Conservation (phyloP, 768 basidiomycete genomes). For the Phaffia australis region DNA sequence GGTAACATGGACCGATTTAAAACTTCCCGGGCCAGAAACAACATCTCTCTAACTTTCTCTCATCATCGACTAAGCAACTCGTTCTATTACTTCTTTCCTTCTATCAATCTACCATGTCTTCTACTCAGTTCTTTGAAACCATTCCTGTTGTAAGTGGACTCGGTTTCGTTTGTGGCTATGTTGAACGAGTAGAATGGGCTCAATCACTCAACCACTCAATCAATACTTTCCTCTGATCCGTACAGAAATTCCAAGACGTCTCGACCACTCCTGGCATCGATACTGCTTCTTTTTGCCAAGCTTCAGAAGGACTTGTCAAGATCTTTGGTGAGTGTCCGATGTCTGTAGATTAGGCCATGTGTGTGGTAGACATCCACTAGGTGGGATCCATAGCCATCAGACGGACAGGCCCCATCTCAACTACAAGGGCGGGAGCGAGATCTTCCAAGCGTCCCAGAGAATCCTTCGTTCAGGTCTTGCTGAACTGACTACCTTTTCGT, state of each 20-base stretch:
- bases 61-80: too few species aligned
- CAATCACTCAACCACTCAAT: neutral
- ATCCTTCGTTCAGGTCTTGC: neutral
- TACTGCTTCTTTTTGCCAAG: conserved; percentile 76
- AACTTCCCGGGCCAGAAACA: too few species aligned
- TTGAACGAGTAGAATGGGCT: too few species aligned
- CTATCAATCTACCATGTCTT: conserved; percentile 2
- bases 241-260: conserved; percentile 86
- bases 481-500: neutral
- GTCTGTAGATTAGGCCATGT: neutral
- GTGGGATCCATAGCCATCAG: neutral
- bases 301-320: conserved; percentile 72
- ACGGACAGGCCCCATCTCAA: neutral
- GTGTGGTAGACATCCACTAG: neutral
- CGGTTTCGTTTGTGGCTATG: neutral
- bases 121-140: conserved; percentile 21
- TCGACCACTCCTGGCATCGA: conserved; percentile 77
- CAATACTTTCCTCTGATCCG: conserved; percentile 3
- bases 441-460: neutral
- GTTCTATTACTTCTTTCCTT: too few species aligned
- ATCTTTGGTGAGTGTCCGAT: conserved; percentile 60
- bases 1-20: too few species aligned
- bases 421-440: conserved; percentile 2
- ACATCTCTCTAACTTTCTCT: too few species aligned
- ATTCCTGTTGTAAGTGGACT: conserved; percentile 19